Base-by-base conservation (phyloP, 2,329 filamentous ascomycete genomes). In the Cordyceps pruinosa region DNA sequence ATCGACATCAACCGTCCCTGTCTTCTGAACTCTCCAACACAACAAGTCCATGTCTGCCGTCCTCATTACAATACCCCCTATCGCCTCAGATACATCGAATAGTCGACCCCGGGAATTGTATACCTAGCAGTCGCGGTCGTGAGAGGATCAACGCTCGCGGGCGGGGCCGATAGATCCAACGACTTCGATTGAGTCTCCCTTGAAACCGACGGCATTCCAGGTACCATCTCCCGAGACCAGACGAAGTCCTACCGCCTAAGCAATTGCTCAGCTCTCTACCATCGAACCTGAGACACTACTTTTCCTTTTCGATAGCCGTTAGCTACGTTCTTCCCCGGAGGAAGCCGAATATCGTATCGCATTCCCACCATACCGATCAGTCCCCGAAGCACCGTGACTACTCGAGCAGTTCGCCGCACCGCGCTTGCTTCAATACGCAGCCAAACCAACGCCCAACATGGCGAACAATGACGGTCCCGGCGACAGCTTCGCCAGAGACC, bases 401-500 rank as follows among this genome's bases (percentile, higher is more conserved):
- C 26, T 44, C 39, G 23, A 21, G n/a, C 17, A 28, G n/a, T 25
- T n/a, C n/a, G n/a, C 35, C 8, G 21, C 9, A 5, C 35, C 15
- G 17, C 35, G 26, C 25, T 9, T n/a, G 28, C 28, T 25, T 26
- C 13, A 15, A 26, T 10, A 45, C 2, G n/a, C 21, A 15, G 37
- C 12, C 26, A 35, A 34, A 5, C 35, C 5, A 6, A n/a, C 45
- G 1, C 2, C 19, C 5, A 35, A 15, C 4, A 57, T 57, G 54
- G 6, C 49, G 3, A 19, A 13, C n/a, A 54, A 23, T 17, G 37
- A 51, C 12, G 68, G 70, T 19, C 60, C 68, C 10, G 58, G 56
- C 39, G 68, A 71, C 58, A 69, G 70, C 39, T 79, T 72, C 61
- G 75, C 77, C n/a, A 72, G 71, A 59, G 81, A 84, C 61, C 68